Evolutionary conservation across 2,329 filamentous ascomycete genomes (phyloP), one percentile per base, ranked within the genome.

Genomic region (Tolypocladium pustulatum): DNA sequence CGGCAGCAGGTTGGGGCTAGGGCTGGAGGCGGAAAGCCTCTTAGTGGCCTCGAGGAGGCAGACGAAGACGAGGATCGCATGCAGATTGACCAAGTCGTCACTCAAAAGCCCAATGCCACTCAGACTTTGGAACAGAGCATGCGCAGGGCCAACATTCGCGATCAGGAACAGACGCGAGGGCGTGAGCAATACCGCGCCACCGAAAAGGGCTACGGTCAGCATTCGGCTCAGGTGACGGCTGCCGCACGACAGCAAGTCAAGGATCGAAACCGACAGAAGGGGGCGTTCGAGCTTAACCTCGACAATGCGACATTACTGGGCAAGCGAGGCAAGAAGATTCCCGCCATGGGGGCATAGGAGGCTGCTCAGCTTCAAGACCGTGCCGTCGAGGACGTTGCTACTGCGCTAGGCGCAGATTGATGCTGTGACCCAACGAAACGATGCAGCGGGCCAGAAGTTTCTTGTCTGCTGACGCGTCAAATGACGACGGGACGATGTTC

Each of bases 221-320:
- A 97, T 69, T 93, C 89, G 57, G 84, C 92, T 0, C 80, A 88
- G 1, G 89, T 97, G 0, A 90, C 92, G 0, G 87, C 89, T 0
- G 91, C 92, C 0, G 92, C 91, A 4, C 87, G 88, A 66, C 86
- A 90, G 67, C 90, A 91, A 68, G 90, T 94, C 6, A 76, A 79
- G 46, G 84, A 87, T 52, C 79, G 83, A 37, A 81, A 84, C 59
- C 81, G 80, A 62, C 85, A 89, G 65, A 89, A 87, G 72, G 91
- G 90, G 37, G 86, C 89, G 0, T 99, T 99, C 65, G 94, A 99
- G 73, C 81, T 99, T 54, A 97, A 86, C 68, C 77, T 99, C 41
- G 91, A 96, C 64, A 94, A 94, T 58, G 90, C 94, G 1, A 97
- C 92, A 1, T 75, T 99, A 56, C 78, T 99, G 5, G 92, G 92